Base-by-base conservation (phyloP, 1,139 yeast genomes). In the Suhomyces panamericanus region DNA sequence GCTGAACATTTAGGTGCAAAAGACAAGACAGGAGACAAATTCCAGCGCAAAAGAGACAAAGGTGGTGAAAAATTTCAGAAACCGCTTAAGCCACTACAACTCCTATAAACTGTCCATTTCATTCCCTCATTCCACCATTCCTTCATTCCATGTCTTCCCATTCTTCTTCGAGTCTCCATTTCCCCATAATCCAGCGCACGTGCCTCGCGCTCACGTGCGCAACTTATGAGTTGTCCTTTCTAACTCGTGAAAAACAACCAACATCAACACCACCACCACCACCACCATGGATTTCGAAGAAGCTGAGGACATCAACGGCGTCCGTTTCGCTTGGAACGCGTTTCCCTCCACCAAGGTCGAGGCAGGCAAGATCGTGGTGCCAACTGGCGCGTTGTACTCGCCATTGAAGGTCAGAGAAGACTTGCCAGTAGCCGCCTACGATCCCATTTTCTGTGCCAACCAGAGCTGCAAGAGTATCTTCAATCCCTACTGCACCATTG, bases 381-480 rank as follows among this genome's bases (percentile, higher is more conserved):
- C 99, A 14, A 85, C 95, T 29, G 96, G 98, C 33, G 87, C 96
- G 48, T 72, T 93, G 53, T 93, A 91, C 73, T 90, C 98, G 13
- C 99, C 99, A 12, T 78, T 95, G 58, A 82, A 87, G 63, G 81
- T 79, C 48, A 80, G 90, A 57, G 86, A 86, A 49, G 93, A 86
- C 54, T 73, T 91, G 53, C 85, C 93, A 15, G 70, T 87, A 42
- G 93, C 95, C 44, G 83, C 82, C 56, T 90, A 93, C 65, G 97
- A 93, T 69, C 99, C 99, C 8, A 84, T 86, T 43, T 74, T 83
- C 42, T 93, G 99, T 73, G 78, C 90, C 51, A 76, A 77, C 51
- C 80, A 85, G 40, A 81, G 82, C 48, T 93, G 99, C 77, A 83
- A 88, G 56, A 85, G 95, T 15, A 82, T 89, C 35, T 71, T 95